phyloP scores from a whole-genome alignment of 345 rosid genomes.

The Hypericum perforatum region DNA sequence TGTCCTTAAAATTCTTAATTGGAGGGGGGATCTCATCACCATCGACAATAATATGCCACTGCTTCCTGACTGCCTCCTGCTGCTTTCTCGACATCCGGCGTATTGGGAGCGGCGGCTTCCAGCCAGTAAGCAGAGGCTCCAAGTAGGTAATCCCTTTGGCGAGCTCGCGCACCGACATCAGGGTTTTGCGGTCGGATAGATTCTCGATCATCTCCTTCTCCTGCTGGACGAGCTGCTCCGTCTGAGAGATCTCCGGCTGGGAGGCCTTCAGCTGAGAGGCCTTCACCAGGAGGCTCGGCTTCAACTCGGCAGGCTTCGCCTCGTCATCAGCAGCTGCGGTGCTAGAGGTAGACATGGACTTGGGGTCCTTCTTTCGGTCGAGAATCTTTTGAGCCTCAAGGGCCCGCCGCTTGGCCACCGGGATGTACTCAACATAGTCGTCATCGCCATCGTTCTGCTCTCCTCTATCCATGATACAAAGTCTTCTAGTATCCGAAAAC shows the following conservation, averaged over 20 bases:
- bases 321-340: slow-evolving; percentile 51
- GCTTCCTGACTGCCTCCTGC: slow-evolving; percentile 62
- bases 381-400: slow-evolving; percentile 66
- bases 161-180: slow-evolving; percentile 80
- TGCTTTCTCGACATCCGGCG: slow-evolving; percentile 51
- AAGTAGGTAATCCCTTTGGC: slow-evolving; percentile 84
- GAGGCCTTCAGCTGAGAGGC: slow-evolving; percentile 82
- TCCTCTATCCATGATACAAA: too few relatives aligned
- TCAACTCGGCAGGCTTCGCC: slow-evolving; percentile 52
- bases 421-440: slow-evolving; percentile 66
- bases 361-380: slow-evolving; percentile 53
- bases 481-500: too few relatives aligned
- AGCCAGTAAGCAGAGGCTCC: slow-evolving; percentile 68
- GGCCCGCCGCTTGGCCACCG: slow-evolving; percentile 75
- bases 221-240: slow-evolving; percentile 72
- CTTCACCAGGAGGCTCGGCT: slow-evolving; percentile 79
- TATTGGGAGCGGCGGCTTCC: slow-evolving; percentile 74
- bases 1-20: slow-evolving; percentile 67
- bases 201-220: slow-evolving; percentile 95
- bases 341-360: too few relatives aligned
- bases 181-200: slow-evolving; percentile 67
- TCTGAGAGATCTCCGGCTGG: slow-evolving; percentile 67
- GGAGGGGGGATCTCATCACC: slow-evolving; percentile 89
- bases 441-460: slow-evolving; percentile 35
- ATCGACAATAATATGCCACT: slow-evolving; percentile 85